Evolutionary conservation across 176 grass and related monocot species (phyloP).

Genomic region (Carex pumila): DNA sequence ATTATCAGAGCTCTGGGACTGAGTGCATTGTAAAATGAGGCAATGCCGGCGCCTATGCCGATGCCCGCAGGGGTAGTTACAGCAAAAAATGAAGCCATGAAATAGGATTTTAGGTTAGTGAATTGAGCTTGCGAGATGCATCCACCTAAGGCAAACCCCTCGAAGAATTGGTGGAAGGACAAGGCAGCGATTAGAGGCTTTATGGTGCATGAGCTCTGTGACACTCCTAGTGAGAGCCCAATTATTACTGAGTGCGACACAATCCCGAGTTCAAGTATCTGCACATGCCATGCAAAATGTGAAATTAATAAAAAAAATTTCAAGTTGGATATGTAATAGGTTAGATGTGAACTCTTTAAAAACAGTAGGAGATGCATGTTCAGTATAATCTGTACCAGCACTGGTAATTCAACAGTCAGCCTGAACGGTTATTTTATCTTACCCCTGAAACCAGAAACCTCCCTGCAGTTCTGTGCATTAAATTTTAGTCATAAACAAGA

Average conservation of each 20-base stretch:
- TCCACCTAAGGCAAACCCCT: slow-evolving; percentile 75
- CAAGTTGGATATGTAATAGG: not conserved
- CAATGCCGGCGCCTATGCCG: slow-evolving; percentile 28
- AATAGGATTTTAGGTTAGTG: slow-evolving; percentile 32
- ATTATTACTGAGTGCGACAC: slow-evolving; percentile 93
- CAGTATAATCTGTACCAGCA: not conserved
- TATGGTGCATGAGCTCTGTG: slow-evolving; percentile 64
- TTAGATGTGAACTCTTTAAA: not conserved
- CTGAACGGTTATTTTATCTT: not conserved
- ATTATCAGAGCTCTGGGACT: slow-evolving; percentile 62
- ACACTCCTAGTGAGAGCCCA: slow-evolving; percentile 75
- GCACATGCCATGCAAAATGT: not conserved
- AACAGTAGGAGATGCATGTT: not conserved
- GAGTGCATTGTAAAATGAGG: slow-evolving; percentile 65
- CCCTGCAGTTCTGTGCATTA: not conserved
- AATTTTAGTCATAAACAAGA: not conserved
- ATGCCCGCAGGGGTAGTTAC: slow-evolving; percentile 79
- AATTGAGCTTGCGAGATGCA: slow-evolving; percentile 90
- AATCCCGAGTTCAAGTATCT: slow-evolving; percentile 96
- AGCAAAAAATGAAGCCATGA: slow-evolving; percentile 80
- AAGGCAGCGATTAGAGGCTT: slow-evolving; percentile 57
- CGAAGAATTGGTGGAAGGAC: slow-evolving; percentile 91
- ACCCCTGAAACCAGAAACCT: not conserved
- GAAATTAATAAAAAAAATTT: not conserved
- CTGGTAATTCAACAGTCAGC: not conserved